Conservation (phyloP, 768 basidiomycete genomes). For the Lentinula edodes region DNA sequence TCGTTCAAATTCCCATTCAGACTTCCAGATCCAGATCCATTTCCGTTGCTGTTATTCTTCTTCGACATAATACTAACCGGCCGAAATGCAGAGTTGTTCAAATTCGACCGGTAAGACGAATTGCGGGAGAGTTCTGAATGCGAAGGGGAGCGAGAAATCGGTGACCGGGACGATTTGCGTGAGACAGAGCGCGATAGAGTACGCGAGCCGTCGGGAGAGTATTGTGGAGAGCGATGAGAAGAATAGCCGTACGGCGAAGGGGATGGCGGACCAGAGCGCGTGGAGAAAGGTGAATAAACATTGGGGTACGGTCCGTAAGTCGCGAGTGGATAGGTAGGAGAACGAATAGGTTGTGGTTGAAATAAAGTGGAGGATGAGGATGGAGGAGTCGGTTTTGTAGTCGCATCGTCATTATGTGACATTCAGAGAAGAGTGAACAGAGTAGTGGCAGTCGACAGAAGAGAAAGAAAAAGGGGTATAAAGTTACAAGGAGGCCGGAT, state of each 20-base stretch:
- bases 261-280: not conserved
- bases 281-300: conserved; percentile 2
- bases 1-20: not conserved
- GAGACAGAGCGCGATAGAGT: not conserved
- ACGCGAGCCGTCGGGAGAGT: not conserved
- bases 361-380: not conserved
- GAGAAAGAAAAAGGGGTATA: not conserved
- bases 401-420: not conserved
- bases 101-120: not conserved
- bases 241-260: not conserved
- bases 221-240: not conserved
- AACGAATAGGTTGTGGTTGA: not conserved
- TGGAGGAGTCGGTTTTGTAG: not conserved
- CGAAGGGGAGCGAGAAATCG: not conserved
- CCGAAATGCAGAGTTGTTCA: not conserved
- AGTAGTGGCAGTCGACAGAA: not conserved
- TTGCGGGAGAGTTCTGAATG: not conserved
- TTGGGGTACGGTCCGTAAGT: not conserved
- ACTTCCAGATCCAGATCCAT: not conserved
- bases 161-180: not conserved
- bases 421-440: not conserved
- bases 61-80: conserved; percentile 5
- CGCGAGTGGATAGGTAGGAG: conserved; percentile 2
- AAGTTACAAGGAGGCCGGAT: not conserved
- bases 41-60: not conserved